A percentile compares a stretch with the other conserved stretches of the same genome.
These are phyloP conservation scores for Sclerotinia spermophila DNA, from an alignment of 2,329 filamentous ascomycete genomes.

Conservation along the genomic window DNA sequence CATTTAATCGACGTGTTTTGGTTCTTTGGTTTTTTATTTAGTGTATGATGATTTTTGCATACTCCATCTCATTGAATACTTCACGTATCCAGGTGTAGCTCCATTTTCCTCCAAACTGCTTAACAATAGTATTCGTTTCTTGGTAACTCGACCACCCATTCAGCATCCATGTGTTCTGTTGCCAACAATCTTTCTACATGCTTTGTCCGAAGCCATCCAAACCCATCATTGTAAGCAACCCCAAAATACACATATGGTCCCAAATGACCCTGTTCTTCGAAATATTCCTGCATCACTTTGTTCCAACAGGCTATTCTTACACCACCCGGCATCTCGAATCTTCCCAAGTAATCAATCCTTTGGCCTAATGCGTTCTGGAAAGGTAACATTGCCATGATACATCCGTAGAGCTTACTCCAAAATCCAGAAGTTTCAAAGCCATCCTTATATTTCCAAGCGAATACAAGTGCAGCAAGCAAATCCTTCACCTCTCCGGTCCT, in stretches of 20 bases:
- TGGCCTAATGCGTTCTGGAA: not conserved
- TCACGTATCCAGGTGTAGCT: not conserved
- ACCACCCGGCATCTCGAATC: not conserved
- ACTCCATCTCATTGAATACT: not conserved
- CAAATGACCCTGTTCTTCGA: not conserved
- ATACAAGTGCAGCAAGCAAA: not conserved
- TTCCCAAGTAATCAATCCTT: not conserved
- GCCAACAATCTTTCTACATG: not conserved
- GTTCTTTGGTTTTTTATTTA: not conserved
- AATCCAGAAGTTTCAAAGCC: not conserved
- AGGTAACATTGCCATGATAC: not conserved
- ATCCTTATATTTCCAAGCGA: not conserved
- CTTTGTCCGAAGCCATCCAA: not conserved
- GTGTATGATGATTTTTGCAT: not conserved
- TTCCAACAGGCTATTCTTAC: not conserved
- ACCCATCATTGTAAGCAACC: not conserved
- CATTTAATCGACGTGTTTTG: not conserved
- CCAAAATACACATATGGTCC: not conserved
- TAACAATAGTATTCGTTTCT: not conserved
- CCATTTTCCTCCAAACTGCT: not conserved
- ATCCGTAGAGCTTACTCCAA: not conserved
- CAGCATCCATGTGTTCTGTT: not conserved
- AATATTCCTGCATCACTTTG: not conserved
- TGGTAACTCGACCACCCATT: slow-evolving; percentile 3
- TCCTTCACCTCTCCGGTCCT: not conserved